These are phyloP conservation scores for Amylostereum areolatum DNA, from an alignment of 1,284 basidiomycete species.

Conservation along the genomic window DNA sequence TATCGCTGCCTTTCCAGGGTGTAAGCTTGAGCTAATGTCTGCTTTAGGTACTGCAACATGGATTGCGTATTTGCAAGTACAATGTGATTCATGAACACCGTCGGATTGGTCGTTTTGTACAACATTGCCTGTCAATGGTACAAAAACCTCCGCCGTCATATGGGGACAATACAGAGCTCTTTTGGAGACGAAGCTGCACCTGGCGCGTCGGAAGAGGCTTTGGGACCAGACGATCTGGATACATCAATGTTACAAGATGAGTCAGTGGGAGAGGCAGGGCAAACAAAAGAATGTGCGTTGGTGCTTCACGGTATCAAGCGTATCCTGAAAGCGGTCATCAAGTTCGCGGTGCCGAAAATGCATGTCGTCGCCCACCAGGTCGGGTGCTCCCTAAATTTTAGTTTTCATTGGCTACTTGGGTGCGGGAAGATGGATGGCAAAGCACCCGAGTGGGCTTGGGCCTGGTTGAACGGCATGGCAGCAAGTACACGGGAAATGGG, in stretches of 20 bases:
- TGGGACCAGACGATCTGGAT: too few species aligned
- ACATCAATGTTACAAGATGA: too few species aligned
- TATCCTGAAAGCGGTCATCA: too few species aligned
- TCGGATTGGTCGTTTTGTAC: conserved; percentile 23
- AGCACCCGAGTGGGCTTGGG: conserved; percentile 21
- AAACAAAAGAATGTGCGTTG: too few species aligned
- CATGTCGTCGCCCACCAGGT: conserved; percentile 20
- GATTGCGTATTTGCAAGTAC: conserved; percentile 27
- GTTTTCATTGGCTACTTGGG: conserved; percentile 16
- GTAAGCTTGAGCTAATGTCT: not conserved
- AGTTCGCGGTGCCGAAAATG: conserved; percentile 17
- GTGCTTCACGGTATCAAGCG: too few species aligned
- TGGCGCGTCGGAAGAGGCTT: too few species aligned
- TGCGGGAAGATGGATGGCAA: conserved; percentile 23
- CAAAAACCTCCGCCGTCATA: conserved; percentile 14
- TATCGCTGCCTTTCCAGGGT: conserved; percentile 6
- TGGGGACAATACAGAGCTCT: conserved; percentile 6
- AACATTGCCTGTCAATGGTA: conserved; percentile 31
- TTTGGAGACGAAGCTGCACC: too few species aligned
- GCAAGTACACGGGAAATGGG: conserved; percentile 22
- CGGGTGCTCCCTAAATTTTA: conserved; percentile 15
- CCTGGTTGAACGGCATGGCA: conserved; percentile 14
- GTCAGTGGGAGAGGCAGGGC: too few species aligned
- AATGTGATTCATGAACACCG: conserved; percentile 7
- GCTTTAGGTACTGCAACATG: conserved; percentile 27